Percentiles rank a stretch among this genome's conserved stretches.
Conservation (phyloP, 495 filamentous ascomycete species). For the Annulohypoxylon bovei region DNA sequence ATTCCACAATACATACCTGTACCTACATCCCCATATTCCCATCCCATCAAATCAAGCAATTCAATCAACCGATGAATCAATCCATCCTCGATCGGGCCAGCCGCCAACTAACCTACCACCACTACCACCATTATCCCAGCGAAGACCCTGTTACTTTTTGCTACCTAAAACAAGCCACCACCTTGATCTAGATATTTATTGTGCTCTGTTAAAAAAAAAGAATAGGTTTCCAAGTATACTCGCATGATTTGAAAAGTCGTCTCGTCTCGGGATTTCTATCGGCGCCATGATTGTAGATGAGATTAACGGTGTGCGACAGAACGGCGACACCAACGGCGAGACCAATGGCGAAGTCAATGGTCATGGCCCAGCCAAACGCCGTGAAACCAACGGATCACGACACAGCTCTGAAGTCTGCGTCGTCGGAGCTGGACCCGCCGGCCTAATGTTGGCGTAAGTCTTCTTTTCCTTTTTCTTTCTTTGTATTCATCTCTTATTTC, state of each 20-base stretch:
- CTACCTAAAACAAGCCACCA: slow-evolving; percentile 36
- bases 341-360: slow-evolving; percentile 37
- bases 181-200: slow-evolving; percentile 23
- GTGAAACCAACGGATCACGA: slow-evolving; percentile 44
- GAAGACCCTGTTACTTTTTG: slow-evolving; percentile 18
- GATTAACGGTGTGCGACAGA: slow-evolving; percentile 40
- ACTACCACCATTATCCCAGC: not conserved
- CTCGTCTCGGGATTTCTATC: slow-evolving; percentile 25
- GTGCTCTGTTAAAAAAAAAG: slow-evolving; percentile 15
- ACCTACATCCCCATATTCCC: slow-evolving; percentile 10
- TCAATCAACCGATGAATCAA: slow-evolving; percentile 33
- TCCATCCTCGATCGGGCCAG: slow-evolving; percentile 32
- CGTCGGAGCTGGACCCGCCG: slow-evolving; percentile 75
- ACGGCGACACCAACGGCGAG: slow-evolving; percentile 38
- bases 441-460: slow-evolving; percentile 73
- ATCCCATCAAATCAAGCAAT: slow-evolving; percentile 25
- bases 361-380: slow-evolving; percentile 39
- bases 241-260: slow-evolving; percentile 24
- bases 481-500: not conserved
- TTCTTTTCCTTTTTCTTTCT: not conserved
- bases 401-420: slow-evolving; percentile 66
- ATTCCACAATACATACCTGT: not conserved
- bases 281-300: slow-evolving; percentile 36
- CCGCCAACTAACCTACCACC: slow-evolving; percentile 23
- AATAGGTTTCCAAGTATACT: slow-evolving; percentile 17